Conservation (phyloP, 225 moss, liverwort and hornwort species). For the Antitrichia curtipendula region DNA sequence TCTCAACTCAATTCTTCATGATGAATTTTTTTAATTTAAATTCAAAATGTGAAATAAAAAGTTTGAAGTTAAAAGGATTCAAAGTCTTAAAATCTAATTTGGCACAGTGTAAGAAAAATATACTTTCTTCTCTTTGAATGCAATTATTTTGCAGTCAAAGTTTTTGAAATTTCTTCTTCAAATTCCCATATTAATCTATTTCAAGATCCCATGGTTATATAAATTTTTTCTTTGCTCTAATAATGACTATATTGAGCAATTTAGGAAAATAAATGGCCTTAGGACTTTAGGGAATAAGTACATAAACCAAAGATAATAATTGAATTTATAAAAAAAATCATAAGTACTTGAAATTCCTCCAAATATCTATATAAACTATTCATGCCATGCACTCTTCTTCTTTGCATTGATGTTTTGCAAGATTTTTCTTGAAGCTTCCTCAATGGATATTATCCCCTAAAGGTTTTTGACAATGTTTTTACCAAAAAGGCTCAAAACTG, state of each 20-base stretch:
- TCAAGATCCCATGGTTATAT: not conserved
- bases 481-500: no score
- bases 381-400: not conserved
- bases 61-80: not conserved
- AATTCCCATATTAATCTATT: not conserved
- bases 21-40: not conserved
- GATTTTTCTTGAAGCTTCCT: not conserved
- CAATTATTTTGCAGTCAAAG: not conserved
- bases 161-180: no score
- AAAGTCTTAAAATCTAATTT: not conserved
- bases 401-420: not conserved
- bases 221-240: not conserved
- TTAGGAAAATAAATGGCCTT: not conserved
- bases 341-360: not conserved
- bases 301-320: not conserved
- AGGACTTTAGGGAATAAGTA: fast-evolving
- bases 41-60: not conserved
- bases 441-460: not conserved
- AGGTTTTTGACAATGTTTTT: no score
- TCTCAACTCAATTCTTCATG: not conserved
- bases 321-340: not conserved
- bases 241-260: not conserved
- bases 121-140: not conserved
- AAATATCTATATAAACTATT: not conserved
- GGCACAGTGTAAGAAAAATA: not conserved